Evolutionary conservation across 176 grass and related monocot genomes (phyloP).

Genomic region (Aegilops bicornis): DNA sequence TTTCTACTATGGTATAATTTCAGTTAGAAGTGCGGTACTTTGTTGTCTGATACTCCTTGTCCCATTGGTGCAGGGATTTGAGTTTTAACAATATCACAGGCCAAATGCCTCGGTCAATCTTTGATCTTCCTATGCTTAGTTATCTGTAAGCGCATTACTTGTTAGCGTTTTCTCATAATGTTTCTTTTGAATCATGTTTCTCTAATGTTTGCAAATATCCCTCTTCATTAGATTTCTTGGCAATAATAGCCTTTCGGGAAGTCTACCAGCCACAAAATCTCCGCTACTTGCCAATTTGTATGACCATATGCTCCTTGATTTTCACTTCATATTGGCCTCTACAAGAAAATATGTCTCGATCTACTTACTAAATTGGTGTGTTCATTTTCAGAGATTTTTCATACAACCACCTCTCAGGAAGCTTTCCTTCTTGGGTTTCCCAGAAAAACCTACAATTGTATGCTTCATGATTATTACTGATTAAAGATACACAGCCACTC

Average conservation of each 20-base stretch:
- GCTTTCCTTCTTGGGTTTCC: conserved; percentile 8
- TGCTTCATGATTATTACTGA: neutral
- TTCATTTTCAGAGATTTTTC: conserved; percentile 12
- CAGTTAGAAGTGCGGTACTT: neutral
- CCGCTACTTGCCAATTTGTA: conserved; percentile 10
- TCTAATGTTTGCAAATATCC: conserved; percentile 1
- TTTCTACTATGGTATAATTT: conserved; percentile 9
- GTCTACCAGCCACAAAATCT: neutral
- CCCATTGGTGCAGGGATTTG: conserved; percentile 20
- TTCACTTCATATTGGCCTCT: neutral
- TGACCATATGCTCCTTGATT: neutral
- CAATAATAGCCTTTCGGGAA: conserved; percentile 22
- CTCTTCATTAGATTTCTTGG: conserved; percentile 13
- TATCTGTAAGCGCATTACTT: conserved; percentile 57
- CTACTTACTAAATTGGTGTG: neutral
- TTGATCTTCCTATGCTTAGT: conserved; percentile 26
- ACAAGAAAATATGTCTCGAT: neutral
- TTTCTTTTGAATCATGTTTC: conserved; percentile 12
- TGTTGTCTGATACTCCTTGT: conserved; percentile 28
- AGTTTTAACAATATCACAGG: conserved; percentile 26
- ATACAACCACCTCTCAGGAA: conserved; percentile 16
- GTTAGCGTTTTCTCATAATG: neutral
- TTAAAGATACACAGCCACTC: neutral
- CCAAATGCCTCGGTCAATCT: conserved; percentile 8
- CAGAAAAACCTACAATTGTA: conserved; percentile 8